Evolutionary conservation across 768 basidiomycete species (phyloP), one percentile per base, ranked within the genome.

Genomic region (Hortiboletus flavorubellus): DNA sequence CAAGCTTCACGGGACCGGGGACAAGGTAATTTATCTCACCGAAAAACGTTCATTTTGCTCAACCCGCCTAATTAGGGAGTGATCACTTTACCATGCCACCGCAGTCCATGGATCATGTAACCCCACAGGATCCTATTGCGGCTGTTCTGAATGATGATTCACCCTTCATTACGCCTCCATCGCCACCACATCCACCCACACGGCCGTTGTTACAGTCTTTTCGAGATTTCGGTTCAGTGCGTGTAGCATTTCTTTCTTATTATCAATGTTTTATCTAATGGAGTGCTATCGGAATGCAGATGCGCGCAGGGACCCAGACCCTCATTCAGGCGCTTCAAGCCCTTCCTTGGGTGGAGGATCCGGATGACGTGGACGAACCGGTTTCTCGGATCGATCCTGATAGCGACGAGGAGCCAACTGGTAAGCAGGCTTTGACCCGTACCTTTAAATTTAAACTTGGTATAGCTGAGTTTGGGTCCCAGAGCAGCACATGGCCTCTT

Each of bases 301-400:
- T 93, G 84, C 86, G 89, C 39, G 83, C 85, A 26, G 91, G 91
- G 15, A 93, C 91, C 3, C 92, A 93, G 67, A 89, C 91, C 3
- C 81, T 93, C 47, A 93, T 93, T 38, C 91, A 93, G 72, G 91
- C 89, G 4, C 76, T 93, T 14, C 91, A 93, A 64, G 91, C 90
- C 2, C 76, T 93, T 40, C 92, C 91, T 18, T 89, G 86, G 87
- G 78, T 80, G 34, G 83, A 85, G 39, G 80, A 79, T 55, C 77
- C 80, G 9, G 87, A 91, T 59, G 84, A 83, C 53, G 85, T 87
- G 33, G 86, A 88, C 39, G 89, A 86, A 46, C 70, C 77, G 30
- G 64, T 76, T 11, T 70, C 75, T 55, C 76, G 75, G 37, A 64
- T 69, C 5, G 73, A 71, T 53, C 72, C 79, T 0, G 86, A 87